Base-by-base conservation (phyloP, 1,139 yeast genomes). In the Arxiozyma telluris region DNA sequence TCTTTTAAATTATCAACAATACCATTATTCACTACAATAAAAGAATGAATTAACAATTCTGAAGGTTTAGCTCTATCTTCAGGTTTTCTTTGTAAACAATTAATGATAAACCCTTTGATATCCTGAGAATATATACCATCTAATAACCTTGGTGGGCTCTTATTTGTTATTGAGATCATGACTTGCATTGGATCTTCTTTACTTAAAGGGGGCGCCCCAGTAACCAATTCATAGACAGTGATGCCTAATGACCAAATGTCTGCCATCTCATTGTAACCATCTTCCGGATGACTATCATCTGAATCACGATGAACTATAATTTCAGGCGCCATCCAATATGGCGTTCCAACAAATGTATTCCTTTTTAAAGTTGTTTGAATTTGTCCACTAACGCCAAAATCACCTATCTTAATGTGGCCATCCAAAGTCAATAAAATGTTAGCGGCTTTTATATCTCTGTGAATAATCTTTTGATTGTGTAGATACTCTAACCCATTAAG, bases 301-400 rank as follows among this genome's bases (percentile, higher is more conserved):
- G 62, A 61, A 18, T 34, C 21, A 20, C 18, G 21, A 54, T 62
- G 60, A 5, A 58, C 51, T 27, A 88, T 84, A 38, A 87, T 85
- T 64, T 88, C 96, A 0, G 96, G 96, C 0, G 96, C 96, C 96
- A 88, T 88, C 96, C 96, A 88, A 68, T 81, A 87, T 21, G 96
- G 96, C 0, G 96, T 87, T 0, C 96, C 96, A 41, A 87, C 96
- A 74, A 87, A 84, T 0, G 95, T 87, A 59, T 83, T 79, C 59
- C 79, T 80, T 52, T 77, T 75, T 50, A 76, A 74, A 0, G 87
- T 81, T 44, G 80, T 73, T n/a, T 84, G 78, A 43, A 87, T 73
- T 64, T 86, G 89, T 0, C 93, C 93, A 62, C 91, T 84, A 9
- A 88, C 96, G 1, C 96, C 96, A 73, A 88, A 87, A 71, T 88